These are phyloP conservation scores for Candida takata DNA, from an alignment of 805 yeast species.

Conservation along the genomic window DNA sequence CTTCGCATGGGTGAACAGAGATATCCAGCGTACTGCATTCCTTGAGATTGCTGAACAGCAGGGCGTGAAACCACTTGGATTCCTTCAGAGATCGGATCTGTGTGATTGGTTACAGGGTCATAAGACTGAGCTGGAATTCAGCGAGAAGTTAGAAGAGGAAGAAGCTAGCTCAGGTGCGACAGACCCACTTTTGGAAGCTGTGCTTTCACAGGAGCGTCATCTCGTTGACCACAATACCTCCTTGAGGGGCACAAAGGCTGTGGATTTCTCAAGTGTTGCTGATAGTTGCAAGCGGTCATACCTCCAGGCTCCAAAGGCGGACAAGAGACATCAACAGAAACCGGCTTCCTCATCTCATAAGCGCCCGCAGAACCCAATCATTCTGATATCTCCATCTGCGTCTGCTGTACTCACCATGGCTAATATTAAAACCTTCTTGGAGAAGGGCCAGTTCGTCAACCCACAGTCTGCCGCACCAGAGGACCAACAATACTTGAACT, in stretches of 20 bases:
- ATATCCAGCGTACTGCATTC: conserved; percentile 75
- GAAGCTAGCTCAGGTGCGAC: conserved; percentile 20
- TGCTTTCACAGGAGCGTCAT: conserved; percentile 36
- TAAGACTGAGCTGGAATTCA: conserved; percentile 48
- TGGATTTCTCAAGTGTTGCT: conserved; percentile 61
- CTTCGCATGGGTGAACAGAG: conserved; percentile 74
- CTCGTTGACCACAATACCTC: conserved; percentile 53
- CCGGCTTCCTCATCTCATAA: conserved; percentile 16
- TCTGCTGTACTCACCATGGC: conserved; percentile 60
- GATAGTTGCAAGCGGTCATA: conserved; percentile 25
- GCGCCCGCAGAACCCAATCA: conserved; percentile 53
- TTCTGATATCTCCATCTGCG: conserved; percentile 73
- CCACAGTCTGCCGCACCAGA: conserved; percentile 35
- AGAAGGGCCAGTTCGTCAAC: conserved; percentile 59
- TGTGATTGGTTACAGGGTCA: conserved; percentile 75
- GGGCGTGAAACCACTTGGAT: conserved; percentile 64
- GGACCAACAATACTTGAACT: conserved; percentile 26
- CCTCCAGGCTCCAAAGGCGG: conserved; percentile 7
- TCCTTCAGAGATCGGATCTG: conserved; percentile 79
- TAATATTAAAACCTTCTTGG: conserved; percentile 63
- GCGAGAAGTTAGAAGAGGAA: conserved; percentile 1
- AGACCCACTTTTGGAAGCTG: conserved; percentile 28
- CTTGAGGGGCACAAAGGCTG: conserved; percentile 57
- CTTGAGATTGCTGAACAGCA: conserved; percentile 61
- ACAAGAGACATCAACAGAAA: conserved; percentile 8